Evolutionary conservation across 257 asterid species (phyloP), one percentile per base, ranked within the genome.

Genomic region (Nicotiana otophora): DNA sequence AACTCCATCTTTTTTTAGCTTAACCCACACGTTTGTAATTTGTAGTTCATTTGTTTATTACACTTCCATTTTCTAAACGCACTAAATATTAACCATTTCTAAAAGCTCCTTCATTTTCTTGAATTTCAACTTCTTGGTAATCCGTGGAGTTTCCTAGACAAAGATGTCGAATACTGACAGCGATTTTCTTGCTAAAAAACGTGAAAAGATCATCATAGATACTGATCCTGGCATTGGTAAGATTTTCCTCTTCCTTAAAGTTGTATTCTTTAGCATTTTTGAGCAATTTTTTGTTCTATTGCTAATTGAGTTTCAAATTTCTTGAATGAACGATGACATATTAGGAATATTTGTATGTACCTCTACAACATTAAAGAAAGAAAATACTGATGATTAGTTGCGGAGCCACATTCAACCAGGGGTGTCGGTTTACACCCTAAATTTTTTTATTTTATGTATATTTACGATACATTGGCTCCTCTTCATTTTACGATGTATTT

Each of bases 141-240:
- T 80, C 62, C 33, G 75, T 80, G 16, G 42, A 23, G 20, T 64
- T 17, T 5, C 11, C n/a, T 23, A 30, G 19, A 64, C 51, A 31
- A 64, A 42, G 0, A 80, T 80, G 83, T 80, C 77, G 28, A 68
- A 15, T 64, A 16, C n/a, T 14, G 53, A 31, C 33, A 3, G 33
- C 33, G 33, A 31, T 31, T 3, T 31, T 31, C 3, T 31, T 31
- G 39, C n/a, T 51, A 60, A 66, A 46, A 58, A 60, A 23, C 64
- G 55, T 16, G 74, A 79, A 48, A 84, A 84, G 80, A 82, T 85
- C 87, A 87, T 87, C 42, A 85, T 87, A 20, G 90, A 87, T 31
- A 87, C 90, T 28, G 90, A 87, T 83, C 90, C 90, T 63, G 90
- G 90, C 57, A 81, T 87, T 83, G 90, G 90, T 87, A 20, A 77